A percentile compares a stretch with the other conserved stretches of the same genome.
These are phyloP conservation scores for Bassia scoparia DNA, from an alignment of 148 eudicot species.

Conservation along the genomic window DNA sequence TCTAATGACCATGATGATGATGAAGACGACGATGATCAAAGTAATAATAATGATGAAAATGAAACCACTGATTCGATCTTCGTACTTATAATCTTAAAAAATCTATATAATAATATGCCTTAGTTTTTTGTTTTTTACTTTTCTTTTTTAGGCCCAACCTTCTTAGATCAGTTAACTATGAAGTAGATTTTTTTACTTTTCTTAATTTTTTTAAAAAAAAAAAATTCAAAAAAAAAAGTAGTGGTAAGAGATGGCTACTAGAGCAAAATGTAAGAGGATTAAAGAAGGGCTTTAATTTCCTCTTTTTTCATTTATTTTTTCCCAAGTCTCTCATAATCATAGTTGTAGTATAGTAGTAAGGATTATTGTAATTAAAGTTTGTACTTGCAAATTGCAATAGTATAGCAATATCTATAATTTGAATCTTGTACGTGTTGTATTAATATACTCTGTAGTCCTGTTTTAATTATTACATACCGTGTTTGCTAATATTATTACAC, in stretches of 20 bases:
- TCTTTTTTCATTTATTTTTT: conserved; percentile 7
- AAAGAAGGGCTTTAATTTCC: conserved; percentile 1
- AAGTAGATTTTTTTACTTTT: conserved; percentile 4
- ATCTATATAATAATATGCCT: conserved; percentile 2
- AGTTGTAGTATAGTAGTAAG: conserved; percentile 3
- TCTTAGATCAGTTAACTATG: conserved; percentile 20
- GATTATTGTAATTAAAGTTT: conserved; percentile 16
- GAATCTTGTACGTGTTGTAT: too few relatives aligned
- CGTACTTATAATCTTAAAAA: conserved; percentile 42
- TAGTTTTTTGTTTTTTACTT: conserved; percentile 8
- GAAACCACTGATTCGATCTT: conserved; percentile 44
- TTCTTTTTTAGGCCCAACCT: conserved; percentile 9
- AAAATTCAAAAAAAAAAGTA: too few relatives aligned
- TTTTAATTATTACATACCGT: too few relatives aligned
- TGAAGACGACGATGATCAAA: conserved; percentile 21
- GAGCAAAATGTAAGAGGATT: conserved; percentile 19
- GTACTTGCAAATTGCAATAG: background rate
- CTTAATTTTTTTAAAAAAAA: background rate
- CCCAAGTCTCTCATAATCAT: conserved; percentile 7
- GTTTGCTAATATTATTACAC: too few relatives aligned
- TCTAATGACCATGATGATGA: conserved; percentile 19
- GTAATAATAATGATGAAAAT: conserved; percentile 2
- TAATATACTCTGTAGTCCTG: too few relatives aligned
- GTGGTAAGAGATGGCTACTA: conserved; percentile 24
- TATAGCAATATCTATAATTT: background rate